Percentiles rank a stretch among this genome's conserved stretches.
phyloP scores from a whole-genome alignment of 345 rosid species.

The Orychophragmus violaceus region DNA sequence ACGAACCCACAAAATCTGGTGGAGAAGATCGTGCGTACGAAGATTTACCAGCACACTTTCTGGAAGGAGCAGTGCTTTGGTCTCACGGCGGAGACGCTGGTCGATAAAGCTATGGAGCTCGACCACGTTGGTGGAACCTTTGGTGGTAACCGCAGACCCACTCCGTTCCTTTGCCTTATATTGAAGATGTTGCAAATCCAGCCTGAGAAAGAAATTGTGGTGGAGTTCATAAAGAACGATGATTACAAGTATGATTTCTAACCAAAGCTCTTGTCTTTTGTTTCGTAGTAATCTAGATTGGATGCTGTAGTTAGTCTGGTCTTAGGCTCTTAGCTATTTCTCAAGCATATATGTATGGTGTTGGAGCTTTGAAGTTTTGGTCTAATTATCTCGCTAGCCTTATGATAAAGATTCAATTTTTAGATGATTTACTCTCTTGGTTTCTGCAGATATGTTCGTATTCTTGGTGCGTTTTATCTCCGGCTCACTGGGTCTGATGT shows the following conservation, averaged over 20 bases:
- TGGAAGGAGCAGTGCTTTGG: constrained; percentile 98
- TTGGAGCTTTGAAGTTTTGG: neutral
- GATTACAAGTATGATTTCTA: constrained; percentile 63
- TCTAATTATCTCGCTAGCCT: neutral
- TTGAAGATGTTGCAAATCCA: constrained; percentile 94
- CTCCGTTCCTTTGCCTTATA: constrained; percentile 77
- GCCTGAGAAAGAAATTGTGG: constrained; percentile 89
- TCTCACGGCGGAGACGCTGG: constrained; percentile 79
- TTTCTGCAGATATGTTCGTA: constrained; percentile 61
- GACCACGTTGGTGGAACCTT: constrained; percentile 78
- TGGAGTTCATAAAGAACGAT: constrained; percentile 84
- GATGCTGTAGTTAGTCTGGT: neutral
- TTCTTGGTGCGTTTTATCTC: constrained; percentile 85
- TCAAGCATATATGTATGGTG: neutral
- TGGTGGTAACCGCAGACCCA: constrained; percentile 83
- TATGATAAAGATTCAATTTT: constrained; percentile 9
- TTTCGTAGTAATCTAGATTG: neutral
- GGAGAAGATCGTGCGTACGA: constrained; percentile 70
- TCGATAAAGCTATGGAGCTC: constrained; percentile 92
- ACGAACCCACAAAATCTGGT: constrained; percentile 86
- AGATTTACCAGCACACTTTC: constrained; percentile 74
- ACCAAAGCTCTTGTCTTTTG: neutral
- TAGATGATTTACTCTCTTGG: neutral
- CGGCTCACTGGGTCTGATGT: constrained; percentile 75
- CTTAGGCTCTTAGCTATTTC: neutral